phyloP scores from a whole-genome alignment of 2,329 filamentous ascomycete genomes.

The Erysiphe neolycopersici region DNA sequence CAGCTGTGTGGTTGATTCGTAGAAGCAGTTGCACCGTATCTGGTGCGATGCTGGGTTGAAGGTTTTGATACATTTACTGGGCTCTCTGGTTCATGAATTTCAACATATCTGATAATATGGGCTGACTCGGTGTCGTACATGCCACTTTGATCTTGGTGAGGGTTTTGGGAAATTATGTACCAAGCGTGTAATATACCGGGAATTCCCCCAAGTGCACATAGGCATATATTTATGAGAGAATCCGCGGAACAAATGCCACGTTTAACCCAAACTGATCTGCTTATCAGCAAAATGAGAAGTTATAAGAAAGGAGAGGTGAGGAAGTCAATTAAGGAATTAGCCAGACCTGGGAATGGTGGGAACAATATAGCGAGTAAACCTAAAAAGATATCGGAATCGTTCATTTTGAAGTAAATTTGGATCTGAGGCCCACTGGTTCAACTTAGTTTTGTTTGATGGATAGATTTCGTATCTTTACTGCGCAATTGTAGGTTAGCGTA shows the following conservation, averaged over 20 bases:
- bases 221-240: conserved; percentile 81
- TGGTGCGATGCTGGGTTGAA: conserved; percentile 4
- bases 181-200: conserved; percentile 83
- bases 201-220: conserved; percentile 53
- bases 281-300: background rate
- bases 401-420: background rate
- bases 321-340: background rate
- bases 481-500: no score
- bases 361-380: conserved; percentile 36
- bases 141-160: conserved; percentile 35
- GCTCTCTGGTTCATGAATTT: conserved; percentile 28
- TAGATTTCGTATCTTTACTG: no score
- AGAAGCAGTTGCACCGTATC: conserved; percentile 11
- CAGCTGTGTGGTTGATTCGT: background rate
- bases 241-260: conserved; percentile 77
- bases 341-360: conserved; percentile 34
- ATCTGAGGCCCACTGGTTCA: no score
- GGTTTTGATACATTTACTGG: conserved; percentile 7
- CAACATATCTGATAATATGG: conserved; percentile 45
- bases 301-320: background rate
- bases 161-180: conserved; percentile 90
- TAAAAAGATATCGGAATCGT: conserved; percentile 28
- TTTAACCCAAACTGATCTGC: conserved; percentile 68
- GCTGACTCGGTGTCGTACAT: conserved; percentile 26
- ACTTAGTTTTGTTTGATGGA: no score